phyloP scores from a whole-genome alignment of 2,329 filamentous ascomycete genomes.

The Clarireedia homoeocarpa region DNA sequence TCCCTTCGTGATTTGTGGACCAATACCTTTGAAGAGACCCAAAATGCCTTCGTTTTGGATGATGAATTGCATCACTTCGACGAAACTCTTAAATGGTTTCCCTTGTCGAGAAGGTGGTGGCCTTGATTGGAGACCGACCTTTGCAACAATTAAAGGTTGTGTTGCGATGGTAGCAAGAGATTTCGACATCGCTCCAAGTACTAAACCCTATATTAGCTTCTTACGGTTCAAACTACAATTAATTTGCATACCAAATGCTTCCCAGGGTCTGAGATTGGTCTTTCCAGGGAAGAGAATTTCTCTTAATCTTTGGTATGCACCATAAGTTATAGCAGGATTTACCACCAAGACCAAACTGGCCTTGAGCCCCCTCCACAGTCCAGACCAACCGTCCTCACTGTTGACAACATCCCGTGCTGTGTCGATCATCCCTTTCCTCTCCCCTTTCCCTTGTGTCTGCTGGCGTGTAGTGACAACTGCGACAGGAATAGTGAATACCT shows the following conservation, averaged over 20 bases:
- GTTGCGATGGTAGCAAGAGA: conserved; percentile 84
- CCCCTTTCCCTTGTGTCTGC: conserved; percentile 79
- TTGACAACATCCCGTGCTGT: conserved; percentile 85
- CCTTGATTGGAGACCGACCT: conserved; percentile 91
- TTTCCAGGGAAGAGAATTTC: conserved; percentile 71
- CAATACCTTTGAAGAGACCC: conserved; percentile 95
- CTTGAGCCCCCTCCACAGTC: conserved; percentile 91
- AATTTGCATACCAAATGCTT: conserved; percentile 74
- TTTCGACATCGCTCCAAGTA: conserved; percentile 89
- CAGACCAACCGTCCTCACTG: conserved; percentile 80
- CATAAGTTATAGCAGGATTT: conserved; percentile 96
- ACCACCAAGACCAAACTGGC: conserved; percentile 92
- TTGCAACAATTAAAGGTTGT: conserved; percentile 93
- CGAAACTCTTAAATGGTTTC: conserved; percentile 87
- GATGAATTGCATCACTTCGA: conserved; percentile 93
- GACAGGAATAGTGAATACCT: conserved; percentile 93
- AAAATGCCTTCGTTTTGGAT: conserved; percentile 74
- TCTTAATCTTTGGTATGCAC: conserved; percentile 85
- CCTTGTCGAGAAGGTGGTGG: conserved; percentile 77
- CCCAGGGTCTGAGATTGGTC: conserved; percentile 66
- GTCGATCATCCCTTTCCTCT: conserved; percentile 78
- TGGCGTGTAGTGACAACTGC: conserved; percentile 93
- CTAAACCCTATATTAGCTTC: conserved; percentile 36
- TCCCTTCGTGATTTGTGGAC: conserved; percentile 87
- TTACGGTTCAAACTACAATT: background rate